Percentiles rank a stretch among this genome's conserved stretches.
phyloP scores from a whole-genome alignment of 805 yeast genomes.

The Candida nanaspora region DNA sequence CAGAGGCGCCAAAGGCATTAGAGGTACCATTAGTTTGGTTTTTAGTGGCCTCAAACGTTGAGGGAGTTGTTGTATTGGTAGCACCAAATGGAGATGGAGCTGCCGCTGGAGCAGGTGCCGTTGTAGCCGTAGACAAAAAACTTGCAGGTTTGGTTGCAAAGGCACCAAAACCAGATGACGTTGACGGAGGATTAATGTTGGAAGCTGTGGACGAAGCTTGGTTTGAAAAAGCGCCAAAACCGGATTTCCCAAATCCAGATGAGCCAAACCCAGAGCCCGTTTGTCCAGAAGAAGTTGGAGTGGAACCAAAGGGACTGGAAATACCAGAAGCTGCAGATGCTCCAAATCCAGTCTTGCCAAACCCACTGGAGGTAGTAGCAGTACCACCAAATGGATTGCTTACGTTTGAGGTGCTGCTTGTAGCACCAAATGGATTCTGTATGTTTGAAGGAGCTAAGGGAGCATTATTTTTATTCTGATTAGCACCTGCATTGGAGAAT shows the following conservation, averaged over 20 bases:
- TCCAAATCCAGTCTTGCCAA: slow-evolving; percentile 6
- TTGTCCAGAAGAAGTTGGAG: no score
- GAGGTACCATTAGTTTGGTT: slow-evolving; percentile 4
- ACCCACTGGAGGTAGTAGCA: neutral
- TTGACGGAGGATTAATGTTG: slow-evolving; percentile 1
- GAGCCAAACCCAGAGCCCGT: slow-evolving; percentile 7
- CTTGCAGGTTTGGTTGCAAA: slow-evolving; percentile 3
- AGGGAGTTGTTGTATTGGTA: neutral
- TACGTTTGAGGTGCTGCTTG: neutral
- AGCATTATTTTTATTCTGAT: no score
- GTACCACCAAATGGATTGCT: neutral
- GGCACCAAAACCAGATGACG: slow-evolving; percentile 17
- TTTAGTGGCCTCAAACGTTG: slow-evolving; percentile 1
- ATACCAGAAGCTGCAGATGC: slow-evolving; percentile 8
- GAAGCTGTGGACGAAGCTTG: no score
- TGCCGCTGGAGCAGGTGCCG: slow-evolving; percentile 1
- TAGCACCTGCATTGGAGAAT: neutral
- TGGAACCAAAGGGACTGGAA: slow-evolving; percentile 4
- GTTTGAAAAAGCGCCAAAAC: slow-evolving; percentile 12
- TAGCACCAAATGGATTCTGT: slow-evolving; percentile 1
- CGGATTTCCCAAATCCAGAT: slow-evolving; percentile 12
- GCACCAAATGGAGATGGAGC: slow-evolving; percentile 7
- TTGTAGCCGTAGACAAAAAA: slow-evolving; percentile 1
- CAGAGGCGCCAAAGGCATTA: slow-evolving; percentile 3
- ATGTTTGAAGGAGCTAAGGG: neutral